A percentile compares a stretch with the other conserved stretches of the same genome.
Evolutionary conservation across 2,329 filamentous ascomycete species (phyloP).

Genomic region (Microdochium paspali): DNA sequence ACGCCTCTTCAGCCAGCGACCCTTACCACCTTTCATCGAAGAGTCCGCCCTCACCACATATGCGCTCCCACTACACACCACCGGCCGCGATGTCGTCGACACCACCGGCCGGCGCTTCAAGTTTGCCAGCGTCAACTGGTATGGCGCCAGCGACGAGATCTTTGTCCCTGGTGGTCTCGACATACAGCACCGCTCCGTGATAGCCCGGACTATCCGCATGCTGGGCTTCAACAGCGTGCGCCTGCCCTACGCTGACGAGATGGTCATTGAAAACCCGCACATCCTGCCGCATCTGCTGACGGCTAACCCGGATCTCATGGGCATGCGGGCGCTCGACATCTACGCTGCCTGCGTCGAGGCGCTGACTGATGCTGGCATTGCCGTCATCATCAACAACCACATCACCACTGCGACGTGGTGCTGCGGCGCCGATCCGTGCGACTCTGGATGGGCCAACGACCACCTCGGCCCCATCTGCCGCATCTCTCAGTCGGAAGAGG

Average conservation of each 20-base stretch:
- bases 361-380: conserved; percentile 51
- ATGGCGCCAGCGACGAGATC: conserved; percentile 58
- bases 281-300: conserved; percentile 39
- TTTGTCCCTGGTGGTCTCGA: conserved; percentile 57
- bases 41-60: conserved; percentile 35
- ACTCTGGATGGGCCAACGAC: conserved; percentile 58
- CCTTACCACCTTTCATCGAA: conserved; percentile 33
- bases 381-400: conserved; percentile 62
- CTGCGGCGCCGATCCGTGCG: conserved; percentile 58
- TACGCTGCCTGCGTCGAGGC: conserved; percentile 48
- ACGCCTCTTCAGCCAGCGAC: conserved; percentile 35
- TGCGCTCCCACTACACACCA: conserved; percentile 47
- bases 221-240: conserved; percentile 65
- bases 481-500: conserved; percentile 52
- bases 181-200: conserved; percentile 48
- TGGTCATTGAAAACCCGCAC: conserved; percentile 50
- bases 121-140: conserved; percentile 60
- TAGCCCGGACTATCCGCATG: conserved; percentile 47
- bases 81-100: conserved; percentile 53
- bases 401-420: conserved; percentile 63
- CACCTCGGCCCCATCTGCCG: conserved; percentile 51
- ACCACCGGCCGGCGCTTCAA: conserved; percentile 46
- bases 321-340: conserved; percentile 48
- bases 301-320: conserved; percentile 52
- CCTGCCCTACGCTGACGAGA: conserved; percentile 59